phyloP scores from a whole-genome alignment of 192 early-diverging fungal genomes.

The Helicostylum pulchrum region DNA sequence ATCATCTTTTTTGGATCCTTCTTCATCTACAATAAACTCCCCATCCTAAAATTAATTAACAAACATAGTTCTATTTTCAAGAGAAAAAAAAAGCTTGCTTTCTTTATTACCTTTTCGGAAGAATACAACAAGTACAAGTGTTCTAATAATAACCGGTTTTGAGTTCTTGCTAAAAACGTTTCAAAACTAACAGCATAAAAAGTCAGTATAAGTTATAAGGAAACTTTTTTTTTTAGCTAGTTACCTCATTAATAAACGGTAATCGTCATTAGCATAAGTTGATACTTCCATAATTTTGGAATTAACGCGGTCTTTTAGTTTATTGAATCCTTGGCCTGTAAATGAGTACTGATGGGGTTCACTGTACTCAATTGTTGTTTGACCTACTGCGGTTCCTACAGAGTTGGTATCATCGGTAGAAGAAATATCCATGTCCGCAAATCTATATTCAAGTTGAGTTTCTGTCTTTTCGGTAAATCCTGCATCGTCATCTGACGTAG shows the following conservation, averaged over 20 bases:
- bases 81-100: too few relatives aligned
- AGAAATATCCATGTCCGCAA: neutral
- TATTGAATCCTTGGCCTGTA: neutral
- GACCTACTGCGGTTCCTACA: conserved; percentile 11
- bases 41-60: too few relatives aligned
- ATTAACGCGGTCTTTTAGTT: conserved; percentile 8
- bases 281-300: conserved; percentile 6
- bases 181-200: conserved; percentile 10
- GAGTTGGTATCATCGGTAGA: conserved; percentile 2
- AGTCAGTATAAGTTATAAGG: neutral
- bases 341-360: conserved; percentile 7
- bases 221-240: neutral
- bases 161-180: conserved; percentile 10
- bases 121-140: conserved; percentile 13
- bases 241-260: conserved; percentile 8
- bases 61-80: too few relatives aligned
- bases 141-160: conserved; percentile 6
- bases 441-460: neutral
- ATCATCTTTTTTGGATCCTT: neutral
- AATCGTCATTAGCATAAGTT: neutral
- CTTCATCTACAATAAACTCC: neutral
- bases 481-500: neutral
- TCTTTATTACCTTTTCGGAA: neutral
- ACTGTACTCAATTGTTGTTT: neutral
- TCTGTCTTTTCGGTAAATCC: neutral